A percentile compares a stretch with the other conserved stretches of the same genome.
phyloP scores from a whole-genome alignment of 2,329 filamentous ascomycete genomes.

The Calonectria pseudoreteaudii region DNA sequence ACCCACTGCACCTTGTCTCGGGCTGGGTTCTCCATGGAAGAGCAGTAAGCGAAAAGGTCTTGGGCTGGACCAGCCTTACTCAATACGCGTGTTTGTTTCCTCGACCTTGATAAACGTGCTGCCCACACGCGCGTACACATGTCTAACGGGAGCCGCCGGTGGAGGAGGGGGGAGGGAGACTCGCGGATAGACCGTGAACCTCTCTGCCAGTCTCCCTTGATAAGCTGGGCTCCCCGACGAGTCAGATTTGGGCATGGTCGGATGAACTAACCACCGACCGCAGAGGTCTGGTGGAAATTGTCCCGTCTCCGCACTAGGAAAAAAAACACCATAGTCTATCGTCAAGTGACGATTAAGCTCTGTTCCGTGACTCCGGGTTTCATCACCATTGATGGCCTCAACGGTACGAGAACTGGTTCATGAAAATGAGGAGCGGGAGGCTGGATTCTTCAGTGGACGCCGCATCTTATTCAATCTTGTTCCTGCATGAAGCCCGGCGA shows the following conservation, averaged over 20 bases:
- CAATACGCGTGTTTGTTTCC: background rate
- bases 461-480: background rate
- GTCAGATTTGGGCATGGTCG: conserved; percentile 10
- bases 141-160: background rate
- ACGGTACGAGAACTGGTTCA: background rate
- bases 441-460: background rate
- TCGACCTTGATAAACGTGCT: background rate
- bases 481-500: conserved; percentile 3
- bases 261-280: conserved; percentile 19
- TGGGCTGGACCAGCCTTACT: background rate
- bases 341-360: background rate
- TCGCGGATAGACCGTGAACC: background rate
- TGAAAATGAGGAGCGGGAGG: background rate
- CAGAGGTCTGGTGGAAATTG: conserved; percentile 8
- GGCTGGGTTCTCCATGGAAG: background rate
- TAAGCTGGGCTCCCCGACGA: background rate
- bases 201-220: background rate
- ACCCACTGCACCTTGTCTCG: background rate
- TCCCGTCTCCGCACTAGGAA: conserved; percentile 8
- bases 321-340: conserved; percentile 2
- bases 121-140: background rate
- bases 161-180: background rate
- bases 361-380: background rate
- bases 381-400: background rate
- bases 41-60: background rate